These are phyloP conservation scores for Sophora flavescens DNA, from an alignment of 306 rosid genomes.

Conservation along the genomic window DNA sequence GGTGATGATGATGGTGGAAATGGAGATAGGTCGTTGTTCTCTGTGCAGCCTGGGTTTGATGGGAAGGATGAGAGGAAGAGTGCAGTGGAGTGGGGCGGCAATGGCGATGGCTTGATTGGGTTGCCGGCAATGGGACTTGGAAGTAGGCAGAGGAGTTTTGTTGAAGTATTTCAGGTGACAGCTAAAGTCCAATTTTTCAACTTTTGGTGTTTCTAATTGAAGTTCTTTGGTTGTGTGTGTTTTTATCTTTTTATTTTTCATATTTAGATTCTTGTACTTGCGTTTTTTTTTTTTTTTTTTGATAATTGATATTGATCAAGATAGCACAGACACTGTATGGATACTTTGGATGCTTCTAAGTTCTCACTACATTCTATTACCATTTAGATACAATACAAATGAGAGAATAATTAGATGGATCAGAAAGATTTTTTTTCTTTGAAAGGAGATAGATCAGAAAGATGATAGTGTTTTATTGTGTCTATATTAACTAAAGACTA, in stretches of 20 bases:
- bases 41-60: constrained; percentile 78
- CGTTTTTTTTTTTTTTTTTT: too few species aligned
- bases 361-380: too few species aligned
- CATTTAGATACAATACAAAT: neutral
- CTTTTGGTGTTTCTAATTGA: constrained; percentile 15
- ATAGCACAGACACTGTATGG: neutral
- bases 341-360: neutral
- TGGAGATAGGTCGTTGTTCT: constrained; percentile 60
- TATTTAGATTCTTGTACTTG: constrained; percentile 8
- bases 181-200: neutral
- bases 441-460: neutral
- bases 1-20: constrained; percentile 36
- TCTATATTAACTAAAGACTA: neutral
- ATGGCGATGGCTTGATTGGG: constrained; percentile 71
- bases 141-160: constrained; percentile 79
- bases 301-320: neutral
- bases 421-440: too few species aligned
- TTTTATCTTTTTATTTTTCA: neutral
- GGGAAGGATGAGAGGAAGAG: constrained; percentile 64
- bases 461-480: neutral
- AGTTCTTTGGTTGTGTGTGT: neutral
- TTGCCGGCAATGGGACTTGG: constrained; percentile 83
- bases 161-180: constrained; percentile 80
- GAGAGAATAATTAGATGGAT: neutral
- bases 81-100: constrained; percentile 74